These are phyloP conservation scores for Gaultheria prostrata DNA, from an alignment of 148 eudicot species.

Conservation along the genomic window DNA sequence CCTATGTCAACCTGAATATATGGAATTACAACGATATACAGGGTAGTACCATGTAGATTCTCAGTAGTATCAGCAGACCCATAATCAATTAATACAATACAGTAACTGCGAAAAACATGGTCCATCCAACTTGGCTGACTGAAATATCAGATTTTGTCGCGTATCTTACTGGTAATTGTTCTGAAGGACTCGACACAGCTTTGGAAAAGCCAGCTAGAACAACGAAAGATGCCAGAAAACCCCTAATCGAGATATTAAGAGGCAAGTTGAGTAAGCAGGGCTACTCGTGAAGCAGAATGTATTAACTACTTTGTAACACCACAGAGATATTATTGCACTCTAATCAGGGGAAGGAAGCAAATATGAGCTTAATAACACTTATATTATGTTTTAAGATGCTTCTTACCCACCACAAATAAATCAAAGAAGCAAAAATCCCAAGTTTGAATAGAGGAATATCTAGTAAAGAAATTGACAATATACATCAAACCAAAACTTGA, in stretches of 20 bases:
- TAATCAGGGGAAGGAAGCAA: neutral
- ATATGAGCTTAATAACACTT: neutral
- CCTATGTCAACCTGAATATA: neutral
- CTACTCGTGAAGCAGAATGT: neutral
- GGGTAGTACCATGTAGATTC: neutral
- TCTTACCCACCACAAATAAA: neutral
- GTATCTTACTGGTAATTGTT: neutral
- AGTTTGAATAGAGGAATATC: neutral
- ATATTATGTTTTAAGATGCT: neutral
- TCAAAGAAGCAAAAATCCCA: neutral
- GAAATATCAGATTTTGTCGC: neutral
- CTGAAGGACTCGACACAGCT: neutral
- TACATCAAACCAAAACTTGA: neutral
- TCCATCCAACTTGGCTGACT: neutral
- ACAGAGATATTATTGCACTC: neutral
- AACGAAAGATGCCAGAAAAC: conserved; percentile 8
- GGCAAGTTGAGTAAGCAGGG: neutral
- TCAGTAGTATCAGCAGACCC: conserved; percentile 1
- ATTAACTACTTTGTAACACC: neutral
- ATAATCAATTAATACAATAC: neutral
- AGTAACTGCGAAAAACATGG: neutral
- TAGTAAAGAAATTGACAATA: neutral
- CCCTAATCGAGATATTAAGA: neutral
- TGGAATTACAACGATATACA: neutral
- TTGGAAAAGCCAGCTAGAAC: neutral